phyloP scores from a whole-genome alignment of 1,284 basidiomycete genomes.

The Porodaedalea pini region DNA sequence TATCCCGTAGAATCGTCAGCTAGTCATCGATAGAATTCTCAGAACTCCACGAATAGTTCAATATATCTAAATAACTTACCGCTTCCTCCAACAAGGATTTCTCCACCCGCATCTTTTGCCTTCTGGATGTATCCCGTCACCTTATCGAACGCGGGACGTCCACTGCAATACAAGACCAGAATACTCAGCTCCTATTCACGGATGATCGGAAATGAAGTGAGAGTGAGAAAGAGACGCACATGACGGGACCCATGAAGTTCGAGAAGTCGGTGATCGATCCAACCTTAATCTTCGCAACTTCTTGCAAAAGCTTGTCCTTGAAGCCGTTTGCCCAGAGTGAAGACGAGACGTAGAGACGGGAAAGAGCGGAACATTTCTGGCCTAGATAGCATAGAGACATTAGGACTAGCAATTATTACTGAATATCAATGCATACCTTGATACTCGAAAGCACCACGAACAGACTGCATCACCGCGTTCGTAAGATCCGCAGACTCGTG shows the following conservation, averaged over 20 bases:
- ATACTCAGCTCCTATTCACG: neutral
- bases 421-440: conserved; percentile 69
- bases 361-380: conserved; percentile 97
- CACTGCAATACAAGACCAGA: conserved; percentile 40
- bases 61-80: conserved; percentile 54
- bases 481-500: conserved; percentile 85
- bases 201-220: neutral
- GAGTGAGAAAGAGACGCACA: conserved; percentile 46
- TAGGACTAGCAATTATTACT: too few relatives aligned
- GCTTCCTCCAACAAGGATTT: conserved; percentile 83
- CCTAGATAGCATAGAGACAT: conserved; percentile 39
- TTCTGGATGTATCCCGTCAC: conserved; percentile 83
- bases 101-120: conserved; percentile 85
- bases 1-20: conserved; percentile 90
- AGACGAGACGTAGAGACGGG: conserved; percentile 85
- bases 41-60: too few relatives aligned
- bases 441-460: conserved; percentile 95
- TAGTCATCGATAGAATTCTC: conserved; percentile 26
- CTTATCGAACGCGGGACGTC: conserved; percentile 84
- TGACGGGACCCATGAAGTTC: conserved; percentile 96
- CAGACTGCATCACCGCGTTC: conserved; percentile 85
- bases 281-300: conserved; percentile 82
- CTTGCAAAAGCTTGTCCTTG: conserved; percentile 73
- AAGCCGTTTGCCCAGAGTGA: conserved; percentile 88
- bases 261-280: conserved; percentile 76